Conservation (phyloP, 345 rosid species). For the Citrus australasica region DNA sequence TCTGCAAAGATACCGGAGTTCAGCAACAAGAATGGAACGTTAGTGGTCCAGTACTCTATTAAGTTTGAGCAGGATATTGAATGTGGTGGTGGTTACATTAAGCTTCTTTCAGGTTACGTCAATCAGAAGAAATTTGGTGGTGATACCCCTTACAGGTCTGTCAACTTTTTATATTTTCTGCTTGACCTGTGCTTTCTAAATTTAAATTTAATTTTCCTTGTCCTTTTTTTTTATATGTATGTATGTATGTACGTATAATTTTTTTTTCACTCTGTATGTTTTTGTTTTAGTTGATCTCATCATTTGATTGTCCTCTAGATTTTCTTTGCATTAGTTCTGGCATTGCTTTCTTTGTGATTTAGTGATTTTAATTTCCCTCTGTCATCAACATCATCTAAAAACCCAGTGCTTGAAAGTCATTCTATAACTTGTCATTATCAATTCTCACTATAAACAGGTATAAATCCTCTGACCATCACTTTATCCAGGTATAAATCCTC, state of each 20-base stretch:
- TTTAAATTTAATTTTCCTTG: background rate
- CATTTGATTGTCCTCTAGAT: background rate
- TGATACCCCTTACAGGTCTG: constrained; percentile 93
- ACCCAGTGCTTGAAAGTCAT: background rate
- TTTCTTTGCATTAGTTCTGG: background rate
- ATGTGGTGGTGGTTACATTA: constrained; percentile 96
- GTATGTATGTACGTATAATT: no score
- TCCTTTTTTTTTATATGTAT: no score
- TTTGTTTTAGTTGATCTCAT: background rate
- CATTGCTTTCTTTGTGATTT: background rate
- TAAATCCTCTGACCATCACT: constrained; percentile 2
- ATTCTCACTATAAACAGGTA: background rate
- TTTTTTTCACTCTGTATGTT: no score
- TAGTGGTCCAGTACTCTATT: constrained; percentile 82
- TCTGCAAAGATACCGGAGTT: constrained; percentile 91
- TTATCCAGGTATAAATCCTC: background rate
- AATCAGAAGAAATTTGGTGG: constrained; percentile 99
- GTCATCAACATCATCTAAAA: background rate
- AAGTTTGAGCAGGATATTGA: constrained; percentile 90
- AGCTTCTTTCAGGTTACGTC: constrained; percentile 90
- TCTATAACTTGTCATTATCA: background rate
- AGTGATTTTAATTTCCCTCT: background rate
- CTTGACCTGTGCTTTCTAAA: background rate
- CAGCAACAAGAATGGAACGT: constrained; percentile 81
- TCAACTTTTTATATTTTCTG: background rate